Conservation (phyloP, 2,329 filamentous ascomycete genomes). For the Alternaria sp. region DNA sequence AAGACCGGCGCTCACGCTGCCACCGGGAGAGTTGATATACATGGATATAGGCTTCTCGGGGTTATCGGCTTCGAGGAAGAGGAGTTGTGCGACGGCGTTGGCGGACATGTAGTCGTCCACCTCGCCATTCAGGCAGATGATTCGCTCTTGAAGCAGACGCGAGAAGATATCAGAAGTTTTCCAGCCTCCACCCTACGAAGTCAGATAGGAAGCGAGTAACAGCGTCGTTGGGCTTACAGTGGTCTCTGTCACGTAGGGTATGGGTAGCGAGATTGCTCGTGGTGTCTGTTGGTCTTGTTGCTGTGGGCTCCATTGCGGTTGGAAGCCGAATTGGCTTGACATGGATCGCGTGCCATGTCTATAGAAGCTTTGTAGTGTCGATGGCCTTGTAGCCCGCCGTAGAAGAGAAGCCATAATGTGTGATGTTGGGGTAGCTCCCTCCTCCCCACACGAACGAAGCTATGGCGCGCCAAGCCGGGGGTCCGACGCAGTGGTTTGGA, state of each 20-base stretch:
- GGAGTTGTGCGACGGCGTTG: conserved; percentile 92
- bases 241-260: conserved; percentile 61
- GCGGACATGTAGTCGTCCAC: conserved; percentile 91
- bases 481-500: conserved; percentile 19
- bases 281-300: conserved; percentile 31
- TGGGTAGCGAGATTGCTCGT: conserved; percentile 54
- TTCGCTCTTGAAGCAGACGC: conserved; percentile 74
- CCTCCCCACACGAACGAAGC: conserved; percentile 13
- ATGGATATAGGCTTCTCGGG: conserved; percentile 94
- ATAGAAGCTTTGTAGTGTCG: conserved; percentile 12
- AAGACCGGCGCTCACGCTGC: conserved; percentile 82
- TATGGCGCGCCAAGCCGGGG: conserved; percentile 33
- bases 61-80: conserved; percentile 97
- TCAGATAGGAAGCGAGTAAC: conserved; percentile 34
- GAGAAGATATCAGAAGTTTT: conserved; percentile 61
- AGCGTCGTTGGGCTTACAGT: conserved; percentile 45
- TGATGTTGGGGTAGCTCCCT: conserved; percentile 14
- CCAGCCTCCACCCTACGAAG: conserved; percentile 58
- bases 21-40: conserved; percentile 97
- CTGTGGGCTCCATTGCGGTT: conserved; percentile 28
- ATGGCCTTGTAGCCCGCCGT: conserved; percentile 33
- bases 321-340: conserved; percentile 38
- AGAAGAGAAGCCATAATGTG: conserved; percentile 46
- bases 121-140: conserved; percentile 89
- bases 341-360: conserved; percentile 33